These are phyloP conservation scores for Aurantiochytrium sp. DNA, from an alignment of 108 stramenopile genomes.

Conservation along the genomic window DNA sequence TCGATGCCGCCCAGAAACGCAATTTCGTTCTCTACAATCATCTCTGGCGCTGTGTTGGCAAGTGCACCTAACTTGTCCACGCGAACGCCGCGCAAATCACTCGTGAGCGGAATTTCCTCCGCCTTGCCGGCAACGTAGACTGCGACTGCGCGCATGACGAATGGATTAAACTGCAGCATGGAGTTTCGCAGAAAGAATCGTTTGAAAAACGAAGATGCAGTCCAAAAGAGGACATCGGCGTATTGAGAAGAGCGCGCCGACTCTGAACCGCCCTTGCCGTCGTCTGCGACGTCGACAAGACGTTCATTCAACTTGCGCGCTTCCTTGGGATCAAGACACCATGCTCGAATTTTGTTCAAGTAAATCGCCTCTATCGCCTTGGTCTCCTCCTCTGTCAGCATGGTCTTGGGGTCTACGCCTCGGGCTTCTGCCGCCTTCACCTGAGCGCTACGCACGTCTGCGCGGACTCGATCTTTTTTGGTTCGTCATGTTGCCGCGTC, in stretches of 20 bases:
- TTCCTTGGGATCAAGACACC: neutral
- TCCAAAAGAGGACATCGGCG: neutral
- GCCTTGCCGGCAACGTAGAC: constrained; percentile 4
- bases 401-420: neutral
- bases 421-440: neutral
- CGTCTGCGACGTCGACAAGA: neutral
- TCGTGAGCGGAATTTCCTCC: neutral
- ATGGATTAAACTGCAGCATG: neutral
- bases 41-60: neutral
- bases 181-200: neutral
- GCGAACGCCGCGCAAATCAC: neutral
- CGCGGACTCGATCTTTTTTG: neutral
- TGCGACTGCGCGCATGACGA: neutral
- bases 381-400: neutral
- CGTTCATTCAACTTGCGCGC: neutral
- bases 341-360: neutral
- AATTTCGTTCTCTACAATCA: constrained; percentile 10
- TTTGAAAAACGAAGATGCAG: neutral
- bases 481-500: too few species aligned
- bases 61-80: neutral
- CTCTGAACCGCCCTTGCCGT: neutral
- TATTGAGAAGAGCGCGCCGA: neutral
- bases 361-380: neutral
- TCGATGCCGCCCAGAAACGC: neutral
- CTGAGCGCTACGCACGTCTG: neutral